phyloP scores from a whole-genome alignment of 1,139 yeast species.

The Blastobotrys aristatus region DNA sequence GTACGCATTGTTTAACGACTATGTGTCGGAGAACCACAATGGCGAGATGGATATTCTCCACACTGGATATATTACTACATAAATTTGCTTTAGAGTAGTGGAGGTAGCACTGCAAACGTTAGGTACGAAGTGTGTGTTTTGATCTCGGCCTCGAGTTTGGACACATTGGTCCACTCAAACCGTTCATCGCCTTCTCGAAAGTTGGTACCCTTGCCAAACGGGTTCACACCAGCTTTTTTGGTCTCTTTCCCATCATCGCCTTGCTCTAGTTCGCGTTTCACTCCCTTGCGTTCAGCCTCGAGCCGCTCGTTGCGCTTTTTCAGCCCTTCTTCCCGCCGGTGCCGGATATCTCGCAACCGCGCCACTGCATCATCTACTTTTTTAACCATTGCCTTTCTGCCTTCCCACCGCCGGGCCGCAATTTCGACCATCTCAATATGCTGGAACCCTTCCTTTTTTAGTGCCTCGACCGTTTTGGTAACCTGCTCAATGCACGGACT shows the following conservation, averaged over 20 bases:
- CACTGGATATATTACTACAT: not conserved
- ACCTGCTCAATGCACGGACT: constrained; percentile 99
- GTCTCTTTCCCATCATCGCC: constrained; percentile 17
- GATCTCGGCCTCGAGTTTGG: constrained; percentile 76
- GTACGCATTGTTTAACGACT: constrained; percentile 1
- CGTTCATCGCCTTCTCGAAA: constrained; percentile 80
- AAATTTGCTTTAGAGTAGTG: constrained; percentile 15
- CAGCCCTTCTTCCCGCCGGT: constrained; percentile 68
- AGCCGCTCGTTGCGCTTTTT: constrained; percentile 47
- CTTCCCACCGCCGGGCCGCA: constrained; percentile 82
- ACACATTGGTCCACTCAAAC: constrained; percentile 76
- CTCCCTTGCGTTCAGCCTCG: constrained; percentile 19
- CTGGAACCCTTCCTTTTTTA: constrained; percentile 78
- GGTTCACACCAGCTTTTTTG: constrained; percentile 63
- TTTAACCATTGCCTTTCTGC: constrained; percentile 83
- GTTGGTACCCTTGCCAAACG: constrained; percentile 82
- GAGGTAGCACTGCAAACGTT: constrained; percentile 66
- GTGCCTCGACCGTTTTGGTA: constrained; percentile 69
- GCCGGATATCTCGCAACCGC: constrained; percentile 74
- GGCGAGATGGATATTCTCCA: not conserved
- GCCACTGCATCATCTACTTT: constrained; percentile 75
- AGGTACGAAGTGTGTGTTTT: constrained; percentile 92
- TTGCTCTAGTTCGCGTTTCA: not conserved
- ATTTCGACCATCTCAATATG: constrained; percentile 91
- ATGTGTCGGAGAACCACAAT: not conserved